Base-by-base conservation (phyloP, 306 rosid species). In the Benincasa hispida region DNA sequence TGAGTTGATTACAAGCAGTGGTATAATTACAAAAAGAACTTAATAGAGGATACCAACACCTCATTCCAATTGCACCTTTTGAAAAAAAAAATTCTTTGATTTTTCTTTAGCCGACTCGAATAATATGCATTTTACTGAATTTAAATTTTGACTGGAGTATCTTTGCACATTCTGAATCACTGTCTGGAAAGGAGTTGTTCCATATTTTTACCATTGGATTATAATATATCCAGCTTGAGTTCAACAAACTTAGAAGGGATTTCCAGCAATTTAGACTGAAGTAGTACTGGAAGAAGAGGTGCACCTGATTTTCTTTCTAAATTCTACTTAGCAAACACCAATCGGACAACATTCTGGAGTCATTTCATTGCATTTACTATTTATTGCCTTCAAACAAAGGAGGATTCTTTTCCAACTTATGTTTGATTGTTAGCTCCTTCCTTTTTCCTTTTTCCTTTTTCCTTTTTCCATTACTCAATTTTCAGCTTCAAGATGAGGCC, bases 401-500 rank as follows among this genome's bases (percentile, higher is more conserved):
- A 66, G 0, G 11, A 0, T 24, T 66, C n/a, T 37, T 37, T 27
- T 19, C 18, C 30, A 50, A 61, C 27, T 12, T 27, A 6, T 10
- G 35, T 79, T 54, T 42, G 57, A 70, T 70, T 13, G 57, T 48
- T 35, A 5, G 32, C 45, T 53, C 14, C 15, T 70, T 13, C 21
- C 28, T 18, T 55, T 34, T 75, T 11, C 55, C 56, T 62, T 67
- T 35, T 39, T 61, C 56, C 79, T 18, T 55, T 34, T 75, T 11
- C 55, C 56, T 62, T 67, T 35, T 39, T 61, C 56, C 79, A 48
- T 67, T 57, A 30, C 80, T 70, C 45, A 67, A 68, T 28, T 84
- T 84, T 78, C 84, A 94, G 97, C 92, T 94, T 79, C 97, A 86
- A 87, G 84, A 87, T 6, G 96, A 89, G 83, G 93, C 99, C 69